Percentiles rank a stretch among this genome's conserved stretches.
Conservation (phyloP, 1,284 basidiomycete genomes). For the Fomes fomentarius region DNA sequence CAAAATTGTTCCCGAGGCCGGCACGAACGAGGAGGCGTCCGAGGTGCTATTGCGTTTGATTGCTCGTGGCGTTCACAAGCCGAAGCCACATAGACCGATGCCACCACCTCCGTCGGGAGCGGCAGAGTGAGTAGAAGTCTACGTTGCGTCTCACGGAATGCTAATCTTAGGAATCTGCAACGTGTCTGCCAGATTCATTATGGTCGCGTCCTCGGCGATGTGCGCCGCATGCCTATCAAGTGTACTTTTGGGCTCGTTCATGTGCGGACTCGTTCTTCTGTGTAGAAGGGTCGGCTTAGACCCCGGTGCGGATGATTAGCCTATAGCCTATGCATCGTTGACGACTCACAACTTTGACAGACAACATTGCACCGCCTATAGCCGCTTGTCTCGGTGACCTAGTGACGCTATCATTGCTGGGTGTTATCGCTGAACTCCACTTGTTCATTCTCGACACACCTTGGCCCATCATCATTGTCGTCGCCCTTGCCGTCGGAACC, state of each 20-base stretch:
- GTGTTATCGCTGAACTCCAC: constrained; percentile 64
- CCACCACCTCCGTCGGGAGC: constrained; percentile 43
- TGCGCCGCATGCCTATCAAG: constrained; percentile 83
- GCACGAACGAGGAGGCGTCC: constrained; percentile 3
- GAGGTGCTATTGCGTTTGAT: constrained; percentile 1
- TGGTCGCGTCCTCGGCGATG: constrained; percentile 91
- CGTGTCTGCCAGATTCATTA: constrained; percentile 59
- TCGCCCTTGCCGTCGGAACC: constrained; percentile 60
- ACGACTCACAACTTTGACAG: constrained; percentile 41
- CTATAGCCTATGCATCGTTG: neutral
- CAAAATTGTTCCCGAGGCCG: constrained; percentile 26
- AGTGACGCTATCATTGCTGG: constrained; percentile 83
- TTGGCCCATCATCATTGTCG: constrained; percentile 61
- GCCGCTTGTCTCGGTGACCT: constrained; percentile 94
- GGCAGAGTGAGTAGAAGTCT: constrained; percentile 49
- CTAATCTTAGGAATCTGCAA: neutral
- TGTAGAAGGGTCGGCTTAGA: constrained; percentile 80
- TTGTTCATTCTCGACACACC: constrained; percentile 69
- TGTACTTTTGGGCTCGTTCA: constrained; percentile 87
- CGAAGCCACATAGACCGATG: constrained; percentile 12
- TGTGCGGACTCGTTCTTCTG: constrained; percentile 85
- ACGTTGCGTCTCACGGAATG: neutral
- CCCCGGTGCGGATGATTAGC: constrained; percentile 62
- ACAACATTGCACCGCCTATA: constrained; percentile 94
- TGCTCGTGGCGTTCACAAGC: constrained; percentile 19